These are phyloP conservation scores for Naematelia aurantialba DNA, from an alignment of 768 basidiomycete genomes.

Conservation along the genomic window DNA sequence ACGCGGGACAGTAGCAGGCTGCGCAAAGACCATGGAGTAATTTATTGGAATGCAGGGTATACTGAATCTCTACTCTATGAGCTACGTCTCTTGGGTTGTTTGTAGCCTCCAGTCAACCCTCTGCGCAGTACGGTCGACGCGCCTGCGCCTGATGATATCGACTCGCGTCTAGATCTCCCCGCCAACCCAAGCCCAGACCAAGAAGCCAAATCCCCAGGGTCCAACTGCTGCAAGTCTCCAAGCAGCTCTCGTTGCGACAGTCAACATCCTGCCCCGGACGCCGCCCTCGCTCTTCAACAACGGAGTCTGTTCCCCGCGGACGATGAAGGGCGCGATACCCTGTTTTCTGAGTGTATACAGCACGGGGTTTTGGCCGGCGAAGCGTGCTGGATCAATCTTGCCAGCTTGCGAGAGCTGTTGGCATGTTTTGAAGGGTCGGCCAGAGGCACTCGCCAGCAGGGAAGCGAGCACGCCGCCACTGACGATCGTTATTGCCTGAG, in stretches of 20 bases:
- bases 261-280: constrained; percentile 6
- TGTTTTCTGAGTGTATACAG: constrained; percentile 19
- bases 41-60: no score
- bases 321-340: constrained; percentile 40
- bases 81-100: no score
- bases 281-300: neutral
- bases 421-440: constrained; percentile 41
- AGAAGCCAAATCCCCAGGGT: constrained; percentile 47
- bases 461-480: constrained; percentile 43
- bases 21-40: no score
- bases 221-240: constrained; percentile 46
- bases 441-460: constrained; percentile 37
- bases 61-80: no score
- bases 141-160: no score
- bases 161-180: constrained; percentile 46
- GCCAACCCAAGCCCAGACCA: constrained; percentile 48
- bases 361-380: constrained; percentile 12
- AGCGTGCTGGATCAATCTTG: constrained; percentile 1
- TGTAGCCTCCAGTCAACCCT: no score
- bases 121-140: no score
- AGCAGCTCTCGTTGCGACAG: constrained; percentile 29
- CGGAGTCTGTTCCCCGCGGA: constrained; percentile 19
- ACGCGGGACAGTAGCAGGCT: no score
- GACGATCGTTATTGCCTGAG: constrained; percentile 45
- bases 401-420: constrained; percentile 26